Conservation (phyloP, 768 basidiomycete genomes). For the Sistotremastrum suecicum region DNA sequence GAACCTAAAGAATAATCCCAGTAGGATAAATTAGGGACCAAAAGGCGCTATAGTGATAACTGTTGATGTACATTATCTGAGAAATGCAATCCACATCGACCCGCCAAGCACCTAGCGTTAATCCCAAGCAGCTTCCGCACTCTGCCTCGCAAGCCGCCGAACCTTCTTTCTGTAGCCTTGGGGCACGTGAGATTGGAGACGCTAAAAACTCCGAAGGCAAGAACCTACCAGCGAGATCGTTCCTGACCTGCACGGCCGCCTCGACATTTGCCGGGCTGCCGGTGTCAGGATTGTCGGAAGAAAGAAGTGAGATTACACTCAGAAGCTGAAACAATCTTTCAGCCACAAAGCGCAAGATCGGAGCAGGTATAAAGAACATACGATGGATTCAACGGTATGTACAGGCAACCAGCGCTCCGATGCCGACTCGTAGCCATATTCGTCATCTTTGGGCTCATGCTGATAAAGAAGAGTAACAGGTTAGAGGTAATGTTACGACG, state of each 20-base stretch:
- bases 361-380: constrained; percentile 21
- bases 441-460: constrained; percentile 94
- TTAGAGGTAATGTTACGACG: neutral
- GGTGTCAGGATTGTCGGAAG: constrained; percentile 79
- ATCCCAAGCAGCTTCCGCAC: constrained; percentile 83
- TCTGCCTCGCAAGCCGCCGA: constrained; percentile 68
- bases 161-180: constrained; percentile 93
- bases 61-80: too few species aligned
- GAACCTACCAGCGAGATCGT: constrained; percentile 40
- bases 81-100: too few species aligned
- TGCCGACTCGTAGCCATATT: constrained; percentile 94
- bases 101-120: constrained; percentile 12
- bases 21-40: too few species aligned
- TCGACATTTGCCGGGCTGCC: constrained; percentile 96
- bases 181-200: neutral
- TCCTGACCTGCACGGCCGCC: constrained; percentile 70
- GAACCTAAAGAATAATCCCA: too few species aligned
- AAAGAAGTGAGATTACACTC: constrained; percentile 91
- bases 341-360: constrained; percentile 1
- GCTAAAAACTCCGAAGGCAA: neutral
- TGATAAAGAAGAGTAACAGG: constrained; percentile 16
- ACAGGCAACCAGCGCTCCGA: constrained; percentile 97
- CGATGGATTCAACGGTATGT: constrained; percentile 93
- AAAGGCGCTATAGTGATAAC: too few species aligned
- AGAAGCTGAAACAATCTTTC: constrained; percentile 45